Conservation (phyloP, 106 monocot genomes). For the Hemerocallis citrina region DNA sequence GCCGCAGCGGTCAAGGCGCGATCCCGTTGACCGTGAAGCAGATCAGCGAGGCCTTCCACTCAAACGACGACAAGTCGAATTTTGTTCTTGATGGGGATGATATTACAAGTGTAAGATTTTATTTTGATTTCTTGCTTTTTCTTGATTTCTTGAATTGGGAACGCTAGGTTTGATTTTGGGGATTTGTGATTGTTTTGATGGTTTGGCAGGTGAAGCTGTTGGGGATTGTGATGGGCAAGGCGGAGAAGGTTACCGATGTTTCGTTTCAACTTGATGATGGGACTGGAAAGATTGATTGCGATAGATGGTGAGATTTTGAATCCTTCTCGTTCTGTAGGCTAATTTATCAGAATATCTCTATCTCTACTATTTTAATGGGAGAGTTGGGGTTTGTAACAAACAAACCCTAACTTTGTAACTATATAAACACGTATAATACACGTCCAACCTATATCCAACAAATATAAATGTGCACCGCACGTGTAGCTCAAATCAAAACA, state of each 20-base stretch:
- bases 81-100: conserved; percentile 70
- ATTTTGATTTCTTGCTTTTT: not conserved
- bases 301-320: conserved; percentile 57
- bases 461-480: too few relatives aligned
- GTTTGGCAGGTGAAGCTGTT: conserved; percentile 58
- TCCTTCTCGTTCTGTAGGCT: not conserved
- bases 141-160: not conserved
- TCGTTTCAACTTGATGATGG: conserved; percentile 85
- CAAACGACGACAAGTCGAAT: conserved; percentile 63
- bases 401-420: too few relatives aligned
- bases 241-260: conserved; percentile 71
- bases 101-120: conserved; percentile 41
- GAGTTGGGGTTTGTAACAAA: too few relatives aligned
- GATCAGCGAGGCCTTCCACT: conserved; percentile 66
- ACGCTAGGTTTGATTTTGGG: not conserved
- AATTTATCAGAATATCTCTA: not conserved
- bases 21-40: conserved; percentile 86
- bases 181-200: not conserved
- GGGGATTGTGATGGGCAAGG: conserved; percentile 69
- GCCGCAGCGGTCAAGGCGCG: conserved; percentile 39
- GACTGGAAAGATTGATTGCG: conserved; percentile 73
- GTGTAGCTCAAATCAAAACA: too few relatives aligned
- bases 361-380: too few relatives aligned
- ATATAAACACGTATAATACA: too few relatives aligned
- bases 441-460: too few relatives aligned